phyloP scores from a whole-genome alignment of 352 stramenopile genomes.

The Phytophthora hibernalis region DNA sequence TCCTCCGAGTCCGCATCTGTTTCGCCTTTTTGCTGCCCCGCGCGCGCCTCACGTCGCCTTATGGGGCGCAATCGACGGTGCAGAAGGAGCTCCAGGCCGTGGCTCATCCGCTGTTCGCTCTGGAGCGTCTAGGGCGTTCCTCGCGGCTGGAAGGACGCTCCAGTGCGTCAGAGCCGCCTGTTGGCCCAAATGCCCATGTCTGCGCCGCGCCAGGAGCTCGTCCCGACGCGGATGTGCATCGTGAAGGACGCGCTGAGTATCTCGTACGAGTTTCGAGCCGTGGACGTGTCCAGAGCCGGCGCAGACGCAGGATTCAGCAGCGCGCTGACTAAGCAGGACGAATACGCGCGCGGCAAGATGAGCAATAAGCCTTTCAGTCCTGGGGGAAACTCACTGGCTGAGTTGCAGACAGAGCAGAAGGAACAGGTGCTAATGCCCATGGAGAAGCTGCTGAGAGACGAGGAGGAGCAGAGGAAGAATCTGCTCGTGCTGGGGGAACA shows the following conservation, averaged over 20 bases:
- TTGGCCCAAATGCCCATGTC: conserved; percentile 82
- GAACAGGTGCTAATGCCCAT: conserved; percentile 12
- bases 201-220: conserved; percentile 55
- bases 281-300: conserved; percentile 40
- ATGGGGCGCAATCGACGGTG: conserved; percentile 30
- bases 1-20: background rate
- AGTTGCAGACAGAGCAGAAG: conserved; percentile 16
- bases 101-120: conserved; percentile 44
- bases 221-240: conserved; percentile 52
- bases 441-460: conserved; percentile 22
- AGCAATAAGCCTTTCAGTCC: conserved; percentile 79
- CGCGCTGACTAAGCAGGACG: conserved; percentile 76
- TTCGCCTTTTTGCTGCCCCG: conserved; percentile 56
- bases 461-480: conserved; percentile 53
- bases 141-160: conserved; percentile 28
- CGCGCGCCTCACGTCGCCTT: conserved; percentile 43
- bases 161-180: conserved; percentile 51
- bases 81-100: conserved; percentile 37
- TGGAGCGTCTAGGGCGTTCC: conserved; percentile 55
- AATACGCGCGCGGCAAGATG: conserved; percentile 83
- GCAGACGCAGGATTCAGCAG: conserved; percentile 65
- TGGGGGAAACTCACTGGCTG: conserved; percentile 67
- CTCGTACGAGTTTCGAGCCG: conserved; percentile 65
- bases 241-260: conserved; percentile 62
- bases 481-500: conserved; percentile 37